phyloP scores from a whole-genome alignment of 2,329 filamentous ascomycete species.

The Colletotrichum phormii region DNA sequence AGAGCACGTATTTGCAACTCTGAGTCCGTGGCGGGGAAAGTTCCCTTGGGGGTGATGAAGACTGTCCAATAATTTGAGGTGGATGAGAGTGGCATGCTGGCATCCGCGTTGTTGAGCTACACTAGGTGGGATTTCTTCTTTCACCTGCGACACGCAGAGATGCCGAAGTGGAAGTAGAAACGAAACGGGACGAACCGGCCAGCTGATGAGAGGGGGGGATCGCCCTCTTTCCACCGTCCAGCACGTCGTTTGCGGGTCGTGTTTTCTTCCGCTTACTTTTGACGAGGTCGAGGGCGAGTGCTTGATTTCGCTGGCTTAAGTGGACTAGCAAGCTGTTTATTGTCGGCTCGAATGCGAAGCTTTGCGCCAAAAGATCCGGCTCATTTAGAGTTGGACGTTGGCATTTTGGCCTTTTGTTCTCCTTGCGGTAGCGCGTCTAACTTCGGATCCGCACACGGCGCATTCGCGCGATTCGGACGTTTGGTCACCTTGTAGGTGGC shows the following conservation, averaged over 20 bases:
- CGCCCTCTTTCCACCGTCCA: neutral
- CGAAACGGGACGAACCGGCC: neutral
- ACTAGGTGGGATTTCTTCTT: neutral
- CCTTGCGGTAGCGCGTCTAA: neutral
- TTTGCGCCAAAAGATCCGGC: constrained; percentile 14
- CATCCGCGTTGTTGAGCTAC: constrained; percentile 1
- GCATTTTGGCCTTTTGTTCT: neutral
- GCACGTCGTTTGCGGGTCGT: neutral
- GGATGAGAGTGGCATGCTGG: neutral
- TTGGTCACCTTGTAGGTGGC: neutral
- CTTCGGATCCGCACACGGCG: neutral
- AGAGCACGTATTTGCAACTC: constrained; percentile 10
- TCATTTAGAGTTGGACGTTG: neutral
- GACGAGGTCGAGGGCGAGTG: neutral
- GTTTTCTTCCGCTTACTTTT: neutral
- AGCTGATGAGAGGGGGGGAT: neutral
- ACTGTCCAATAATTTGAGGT: neutral
- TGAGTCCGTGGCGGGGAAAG: constrained; percentile 7
- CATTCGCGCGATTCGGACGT: neutral
- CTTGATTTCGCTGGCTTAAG: neutral
- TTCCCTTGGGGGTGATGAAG: neutral
- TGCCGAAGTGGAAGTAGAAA: constrained; percentile 6
- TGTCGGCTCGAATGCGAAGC: neutral
- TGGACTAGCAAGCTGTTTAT: neutral
- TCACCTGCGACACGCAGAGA: constrained; percentile 22